Base-by-base conservation (phyloP, 495 filamentous ascomycete genomes). In the Aspergillus affinis region DNA sequence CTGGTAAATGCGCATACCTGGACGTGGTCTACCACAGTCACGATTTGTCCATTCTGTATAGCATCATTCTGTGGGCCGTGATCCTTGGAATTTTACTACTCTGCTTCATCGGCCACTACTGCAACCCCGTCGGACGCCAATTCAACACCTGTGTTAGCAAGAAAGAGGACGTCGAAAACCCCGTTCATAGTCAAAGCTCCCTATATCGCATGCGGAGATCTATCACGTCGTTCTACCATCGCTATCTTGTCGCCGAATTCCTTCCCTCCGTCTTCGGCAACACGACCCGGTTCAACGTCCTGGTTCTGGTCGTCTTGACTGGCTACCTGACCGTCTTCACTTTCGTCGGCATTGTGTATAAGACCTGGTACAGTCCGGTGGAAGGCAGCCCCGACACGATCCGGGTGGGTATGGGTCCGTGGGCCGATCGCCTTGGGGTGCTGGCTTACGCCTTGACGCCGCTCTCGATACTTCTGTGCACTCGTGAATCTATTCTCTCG, bases 361-460 rank as follows among this genome's bases (percentile, higher is more conserved):
- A 79, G 36, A 82, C 72, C 10, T 86, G 86, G 87, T 66, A 82
- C 32, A 87, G 83, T 0, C 86, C 86, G 0, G 71, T 86, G 57
- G 79, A 81, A 51, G 71, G 66, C 19, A 74, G 64, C 32, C 69
- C 77, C 0, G 72, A 68, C 29, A 86, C 86, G 65, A 88, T 81
- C 1, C 78, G 86, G 18, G 81, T 78, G 15, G 78, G 78, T 6
- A 72, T 88, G 4, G 83, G 86, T 3, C 82, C 83, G 5, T 90
- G 82, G 79, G 70, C 81, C 0, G 82, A 88, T 64, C 83, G 86
- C 21, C 69, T 88, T 18, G 87, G 88, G 9, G 78, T 82, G 13
- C 66, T 88, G 0, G 87, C 87, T 5, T 90, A 85, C 64, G 87
- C 85, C 7, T 80, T 90, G 6, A 87, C 85, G 1, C 86, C 86